Percentiles rank a stretch among this genome's conserved stretches.
phyloP scores from a whole-genome alignment of 2,329 filamentous ascomycete species.

The Ophiosphaerella herpotricha region DNA sequence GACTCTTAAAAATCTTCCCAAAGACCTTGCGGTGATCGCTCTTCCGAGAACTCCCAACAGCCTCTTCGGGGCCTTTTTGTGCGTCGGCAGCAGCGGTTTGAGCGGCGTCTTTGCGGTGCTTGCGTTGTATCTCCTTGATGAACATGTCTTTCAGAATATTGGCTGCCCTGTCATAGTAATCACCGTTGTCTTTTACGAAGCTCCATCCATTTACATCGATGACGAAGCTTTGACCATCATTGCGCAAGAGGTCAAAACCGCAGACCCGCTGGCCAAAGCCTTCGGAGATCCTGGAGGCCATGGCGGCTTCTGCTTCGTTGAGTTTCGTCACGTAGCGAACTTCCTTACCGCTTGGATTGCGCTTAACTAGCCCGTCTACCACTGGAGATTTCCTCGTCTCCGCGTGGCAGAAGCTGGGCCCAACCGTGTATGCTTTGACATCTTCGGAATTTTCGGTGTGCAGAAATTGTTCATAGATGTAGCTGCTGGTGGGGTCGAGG shows the following conservation, averaged over 20 bases:
- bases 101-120: constrained; percentile 52
- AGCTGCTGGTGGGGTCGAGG: constrained; percentile 79
- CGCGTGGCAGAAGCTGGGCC: constrained; percentile 88
- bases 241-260: constrained; percentile 90
- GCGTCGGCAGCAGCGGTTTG: constrained; percentile 43
- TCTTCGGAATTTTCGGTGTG: constrained; percentile 96
- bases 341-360: constrained; percentile 97
- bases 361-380: constrained; percentile 91
- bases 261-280: constrained; percentile 95
- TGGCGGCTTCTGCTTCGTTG: constrained; percentile 76
- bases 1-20: constrained; percentile 66
- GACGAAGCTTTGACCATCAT: constrained; percentile 88
- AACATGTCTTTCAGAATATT: constrained; percentile 88
- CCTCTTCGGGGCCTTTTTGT: constrained; percentile 24
- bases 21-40: constrained; percentile 52
- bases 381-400: constrained; percentile 97
- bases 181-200: constrained; percentile 98
- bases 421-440: constrained; percentile 98
- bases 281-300: constrained; percentile 86
- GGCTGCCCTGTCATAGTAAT: constrained; percentile 93
- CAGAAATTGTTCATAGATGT: constrained; percentile 97
- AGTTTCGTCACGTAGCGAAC: constrained; percentile 91
- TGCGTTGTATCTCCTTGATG: constrained; percentile 73
- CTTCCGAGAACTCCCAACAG: constrained; percentile 34
- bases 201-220: constrained; percentile 99